A percentile compares a stretch with the other conserved stretches of the same genome.
Conservation (phyloP, 176 grass and related monocot genomes). For the Aegilops tauschii region DNA sequence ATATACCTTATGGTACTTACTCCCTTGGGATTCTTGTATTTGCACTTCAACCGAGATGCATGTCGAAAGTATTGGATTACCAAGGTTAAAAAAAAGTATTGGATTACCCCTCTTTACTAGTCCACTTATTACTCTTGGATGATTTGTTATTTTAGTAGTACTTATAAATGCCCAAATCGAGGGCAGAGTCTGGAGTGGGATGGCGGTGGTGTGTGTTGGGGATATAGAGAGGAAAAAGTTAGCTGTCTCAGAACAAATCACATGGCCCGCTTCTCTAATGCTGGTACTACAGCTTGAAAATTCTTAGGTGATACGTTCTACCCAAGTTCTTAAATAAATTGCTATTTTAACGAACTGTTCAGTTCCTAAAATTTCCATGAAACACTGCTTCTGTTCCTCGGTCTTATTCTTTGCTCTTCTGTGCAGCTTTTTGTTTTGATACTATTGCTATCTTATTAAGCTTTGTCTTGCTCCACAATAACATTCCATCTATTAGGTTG, state of each 20-base stretch:
- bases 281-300: background rate
- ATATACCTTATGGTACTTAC: background rate
- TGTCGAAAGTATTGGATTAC: background rate
- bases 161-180: background rate
- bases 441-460: background rate
- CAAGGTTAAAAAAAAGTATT: background rate
- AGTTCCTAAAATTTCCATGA: background rate
- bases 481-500: constrained; percentile 34
- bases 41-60: background rate
- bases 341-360: background rate
- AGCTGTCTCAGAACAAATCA: constrained; percentile 16
- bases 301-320: background rate
- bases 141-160: background rate
- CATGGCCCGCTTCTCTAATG: background rate
- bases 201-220: background rate
- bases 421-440: background rate
- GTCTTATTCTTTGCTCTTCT: background rate
- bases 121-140: background rate
- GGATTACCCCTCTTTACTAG: background rate
- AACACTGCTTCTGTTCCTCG: background rate
- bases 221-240: background rate
- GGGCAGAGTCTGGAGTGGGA: background rate
- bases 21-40: background rate
- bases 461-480: constrained; percentile 14
- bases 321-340: background rate